Evolutionary conservation across 208 protist genomes (phyloP).

Genomic region (Herpetomonas samuelpessoai): DNA sequence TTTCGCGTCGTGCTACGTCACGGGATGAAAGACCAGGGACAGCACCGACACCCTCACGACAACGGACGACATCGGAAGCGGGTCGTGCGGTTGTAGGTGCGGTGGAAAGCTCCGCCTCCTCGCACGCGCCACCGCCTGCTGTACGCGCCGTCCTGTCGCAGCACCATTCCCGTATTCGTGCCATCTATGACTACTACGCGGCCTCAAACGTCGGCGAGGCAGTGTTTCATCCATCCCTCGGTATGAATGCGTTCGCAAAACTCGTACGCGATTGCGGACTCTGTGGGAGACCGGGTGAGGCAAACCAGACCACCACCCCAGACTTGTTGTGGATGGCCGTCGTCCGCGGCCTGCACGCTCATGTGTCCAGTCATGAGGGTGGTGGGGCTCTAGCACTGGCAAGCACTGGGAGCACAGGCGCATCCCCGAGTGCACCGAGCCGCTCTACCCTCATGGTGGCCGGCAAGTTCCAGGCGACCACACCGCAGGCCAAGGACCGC

Average conservation of each 20-base stretch:
- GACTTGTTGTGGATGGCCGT: constrained; percentile 70
- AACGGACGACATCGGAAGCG: too few species aligned
- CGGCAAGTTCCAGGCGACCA: background rate
- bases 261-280: constrained; percentile 48
- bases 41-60: too few species aligned
- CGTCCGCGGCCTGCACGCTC: constrained; percentile 25
- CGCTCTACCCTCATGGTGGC: background rate
- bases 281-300: background rate
- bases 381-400: too few species aligned
- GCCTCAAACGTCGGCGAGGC: constrained; percentile 14
- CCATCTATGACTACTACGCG: constrained; percentile 62
- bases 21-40: too few species aligned
- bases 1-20: too few species aligned
- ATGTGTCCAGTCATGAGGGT: too few species aligned
- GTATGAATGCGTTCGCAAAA: constrained; percentile 39
- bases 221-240: constrained; percentile 44
- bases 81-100: too few species aligned
- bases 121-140: too few species aligned
- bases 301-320: constrained; percentile 24
- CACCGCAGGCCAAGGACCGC: background rate
- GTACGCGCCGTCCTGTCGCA: too few species aligned
- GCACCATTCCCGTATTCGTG: constrained; percentile 27
- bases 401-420: too few species aligned
- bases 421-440: too few species aligned
- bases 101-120: too few species aligned